A percentile compares a stretch with the other conserved stretches of the same genome.
Conservation (phyloP, 2,329 filamentous ascomycete species). For the Podosphaera aphanis region DNA sequence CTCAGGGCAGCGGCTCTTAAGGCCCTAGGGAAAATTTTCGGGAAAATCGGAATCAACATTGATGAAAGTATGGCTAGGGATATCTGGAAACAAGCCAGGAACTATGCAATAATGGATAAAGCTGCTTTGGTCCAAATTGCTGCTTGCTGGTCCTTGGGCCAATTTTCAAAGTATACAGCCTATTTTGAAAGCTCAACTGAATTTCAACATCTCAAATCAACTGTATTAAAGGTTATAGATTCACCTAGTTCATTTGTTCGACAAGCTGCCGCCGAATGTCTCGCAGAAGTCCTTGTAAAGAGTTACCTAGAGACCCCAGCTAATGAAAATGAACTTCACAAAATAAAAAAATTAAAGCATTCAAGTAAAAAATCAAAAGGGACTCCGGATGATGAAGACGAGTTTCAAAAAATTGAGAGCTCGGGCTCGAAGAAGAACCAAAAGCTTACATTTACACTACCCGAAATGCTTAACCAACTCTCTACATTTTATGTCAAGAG, state of each 20-base stretch:
- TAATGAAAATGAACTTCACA: conserved; percentile 27
- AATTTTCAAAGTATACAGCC: conserved; percentile 44
- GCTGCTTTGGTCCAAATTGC: conserved; percentile 56
- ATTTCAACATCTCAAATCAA: conserved; percentile 67
- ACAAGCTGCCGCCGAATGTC: conserved; percentile 64
- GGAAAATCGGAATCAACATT: conserved; percentile 50
- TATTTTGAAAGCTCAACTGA: conserved; percentile 79
- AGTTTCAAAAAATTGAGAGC: conserved; percentile 42
- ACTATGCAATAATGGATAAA: conserved; percentile 55
- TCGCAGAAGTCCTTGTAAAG: conserved; percentile 65
- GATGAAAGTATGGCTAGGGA: conserved; percentile 75
- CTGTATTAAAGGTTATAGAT: conserved; percentile 71
- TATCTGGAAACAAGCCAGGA: conserved; percentile 78
- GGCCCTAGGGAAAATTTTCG: conserved; percentile 50
- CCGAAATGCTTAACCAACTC: conserved; percentile 56
- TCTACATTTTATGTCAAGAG: conserved; percentile 59
- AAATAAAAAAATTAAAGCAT: conserved; percentile 44
- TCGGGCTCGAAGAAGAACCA: conserved; percentile 52
- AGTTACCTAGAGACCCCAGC: conserved; percentile 42
- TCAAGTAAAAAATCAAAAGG: conserved; percentile 36
- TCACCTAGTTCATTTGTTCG: conserved; percentile 51
- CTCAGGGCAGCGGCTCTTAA: conserved; percentile 57
- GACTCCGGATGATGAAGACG: conserved; percentile 56
- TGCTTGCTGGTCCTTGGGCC: conserved; percentile 57
- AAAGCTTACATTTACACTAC: conserved; percentile 48